Conservation (phyloP, 2,329 filamentous ascomycete genomes). For the Macroventuria anomochaeta region DNA sequence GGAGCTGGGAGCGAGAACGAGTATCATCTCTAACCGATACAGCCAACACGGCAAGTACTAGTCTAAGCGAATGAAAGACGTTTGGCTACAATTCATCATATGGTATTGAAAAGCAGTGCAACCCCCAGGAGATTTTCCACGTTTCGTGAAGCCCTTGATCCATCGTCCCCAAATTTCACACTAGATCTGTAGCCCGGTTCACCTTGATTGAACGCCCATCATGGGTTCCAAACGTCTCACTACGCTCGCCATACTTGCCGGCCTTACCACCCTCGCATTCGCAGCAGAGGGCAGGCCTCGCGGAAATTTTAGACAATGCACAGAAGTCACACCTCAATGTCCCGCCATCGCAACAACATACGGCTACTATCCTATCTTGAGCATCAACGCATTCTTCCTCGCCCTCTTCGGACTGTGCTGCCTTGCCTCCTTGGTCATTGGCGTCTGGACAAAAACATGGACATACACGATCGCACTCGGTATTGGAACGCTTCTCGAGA, state of each 20-base stretch:
- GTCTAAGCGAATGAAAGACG: slow-evolving; percentile 1
- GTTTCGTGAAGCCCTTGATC: background rate
- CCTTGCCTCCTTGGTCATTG: slow-evolving; percentile 26
- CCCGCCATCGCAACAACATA: slow-evolving; percentile 50
- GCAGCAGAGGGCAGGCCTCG: slow-evolving; percentile 28
- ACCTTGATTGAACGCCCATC: background rate
- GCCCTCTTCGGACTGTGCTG: slow-evolving; percentile 31
- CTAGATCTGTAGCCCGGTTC: background rate
- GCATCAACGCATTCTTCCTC: slow-evolving; percentile 49
- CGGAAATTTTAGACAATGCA: slow-evolving; percentile 33
- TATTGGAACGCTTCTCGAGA: slow-evolving; percentile 52
- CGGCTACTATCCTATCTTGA: slow-evolving; percentile 50
- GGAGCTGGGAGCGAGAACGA: slow-evolving; percentile 18
- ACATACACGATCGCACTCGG: slow-evolving; percentile 52
- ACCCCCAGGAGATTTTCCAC: background rate
- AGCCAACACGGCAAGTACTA: slow-evolving; percentile 12
- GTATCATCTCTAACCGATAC: slow-evolving; percentile 6
- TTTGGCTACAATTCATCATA: slow-evolving; percentile 7
- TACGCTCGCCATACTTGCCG: slow-evolving; percentile 2
- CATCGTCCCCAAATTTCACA: background rate
- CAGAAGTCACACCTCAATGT: slow-evolving; percentile 30
- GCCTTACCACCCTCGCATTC: background rate
- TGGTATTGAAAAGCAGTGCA: slow-evolving; percentile 11
- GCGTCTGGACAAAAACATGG: slow-evolving; percentile 45
- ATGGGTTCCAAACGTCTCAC: slow-evolving; percentile 9